phyloP scores from a whole-genome alignment of 2,329 filamentous ascomycete species.

The Apiospora malaysiana region DNA sequence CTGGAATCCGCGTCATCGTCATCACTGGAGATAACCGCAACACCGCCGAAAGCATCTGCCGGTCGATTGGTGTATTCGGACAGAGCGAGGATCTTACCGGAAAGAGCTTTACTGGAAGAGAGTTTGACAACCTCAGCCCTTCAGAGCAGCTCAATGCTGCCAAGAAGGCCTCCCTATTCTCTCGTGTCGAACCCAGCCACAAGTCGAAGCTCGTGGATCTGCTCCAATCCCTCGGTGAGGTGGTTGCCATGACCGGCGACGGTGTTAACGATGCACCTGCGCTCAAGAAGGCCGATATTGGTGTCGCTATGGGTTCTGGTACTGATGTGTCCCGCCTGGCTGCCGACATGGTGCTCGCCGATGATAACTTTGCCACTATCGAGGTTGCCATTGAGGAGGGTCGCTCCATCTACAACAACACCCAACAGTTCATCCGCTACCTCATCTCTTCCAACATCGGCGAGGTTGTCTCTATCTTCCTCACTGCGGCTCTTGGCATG shows the following conservation, averaged over 20 bases:
- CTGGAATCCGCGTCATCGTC: constrained; percentile 95
- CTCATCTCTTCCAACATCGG: constrained; percentile 99
- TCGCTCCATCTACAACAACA: constrained; percentile 99
- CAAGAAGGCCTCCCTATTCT: constrained; percentile 88
- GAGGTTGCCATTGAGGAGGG: constrained; percentile 96
- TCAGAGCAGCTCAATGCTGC: constrained; percentile 83
- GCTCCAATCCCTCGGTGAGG: constrained; percentile 88
- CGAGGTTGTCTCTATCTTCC: constrained; percentile 97
- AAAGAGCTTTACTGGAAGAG: constrained; percentile 93
- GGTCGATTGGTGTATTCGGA: constrained; percentile 93
- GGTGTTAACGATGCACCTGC: constrained; percentile 98
- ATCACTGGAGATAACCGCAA: constrained; percentile 98
- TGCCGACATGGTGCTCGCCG: constrained; percentile 97
- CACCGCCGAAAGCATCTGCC: constrained; percentile 96
- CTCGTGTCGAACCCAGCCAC: constrained; percentile 91
- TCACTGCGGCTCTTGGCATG: constrained; percentile 96
- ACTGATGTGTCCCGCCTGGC: constrained; percentile 97
- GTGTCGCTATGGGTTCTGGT: constrained; percentile 97
- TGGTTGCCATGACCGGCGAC: constrained; percentile 99
- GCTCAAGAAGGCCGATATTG: constrained; percentile 98
- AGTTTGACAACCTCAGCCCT: constrained; percentile 86
- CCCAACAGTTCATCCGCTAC: constrained; percentile 98
- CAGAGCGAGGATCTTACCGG: constrained; percentile 80
- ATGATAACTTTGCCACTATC: constrained; percentile 99
- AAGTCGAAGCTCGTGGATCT: constrained; percentile 98